Percentiles rank a stretch among this genome's conserved stretches.
phyloP scores from a whole-genome alignment of 1,284 basidiomycete species.

The Jaminaea rosea region DNA sequence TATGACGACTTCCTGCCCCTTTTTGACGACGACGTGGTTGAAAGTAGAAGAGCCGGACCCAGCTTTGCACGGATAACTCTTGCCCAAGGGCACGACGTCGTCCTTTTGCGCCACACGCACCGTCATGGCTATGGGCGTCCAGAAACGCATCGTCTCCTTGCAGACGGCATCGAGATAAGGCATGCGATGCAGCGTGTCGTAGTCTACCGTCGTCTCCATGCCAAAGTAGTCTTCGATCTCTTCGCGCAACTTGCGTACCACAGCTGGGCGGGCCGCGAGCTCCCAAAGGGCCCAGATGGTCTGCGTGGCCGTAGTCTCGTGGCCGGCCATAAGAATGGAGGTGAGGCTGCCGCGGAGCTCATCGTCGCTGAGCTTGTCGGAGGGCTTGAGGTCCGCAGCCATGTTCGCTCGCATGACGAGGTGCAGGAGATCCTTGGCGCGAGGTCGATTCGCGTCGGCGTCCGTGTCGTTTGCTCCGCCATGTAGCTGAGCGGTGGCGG shows the following conservation, averaged over 20 bases:
- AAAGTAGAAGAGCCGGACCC: slow-evolving; percentile 23
- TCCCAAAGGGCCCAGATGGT: slow-evolving; percentile 34
- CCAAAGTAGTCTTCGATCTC: slow-evolving; percentile 30
- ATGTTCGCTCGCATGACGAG: slow-evolving; percentile 11
- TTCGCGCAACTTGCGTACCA: slow-evolving; percentile 26
- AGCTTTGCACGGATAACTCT: slow-evolving; percentile 18
- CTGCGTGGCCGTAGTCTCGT: slow-evolving; percentile 42
- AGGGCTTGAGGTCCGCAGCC: slow-evolving; percentile 23
- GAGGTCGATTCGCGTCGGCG: too few species aligned
- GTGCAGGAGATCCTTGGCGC: neutral
- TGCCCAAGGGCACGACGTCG: slow-evolving; percentile 29
- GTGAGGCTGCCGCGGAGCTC: slow-evolving; percentile 39
- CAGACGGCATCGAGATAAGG: slow-evolving; percentile 30
- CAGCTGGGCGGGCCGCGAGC: slow-evolving; percentile 15
- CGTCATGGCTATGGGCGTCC: slow-evolving; percentile 26
- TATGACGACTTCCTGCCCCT: slow-evolving; percentile 24
- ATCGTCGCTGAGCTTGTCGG: slow-evolving; percentile 25
- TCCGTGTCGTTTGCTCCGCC: too few species aligned
- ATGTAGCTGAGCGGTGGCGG: too few species aligned
- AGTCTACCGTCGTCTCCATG: slow-evolving; percentile 13
- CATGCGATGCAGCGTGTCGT: slow-evolving; percentile 31
- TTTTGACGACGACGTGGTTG: slow-evolving; percentile 21
- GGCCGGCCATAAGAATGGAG: slow-evolving; percentile 40
- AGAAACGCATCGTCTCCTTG: slow-evolving; percentile 31
- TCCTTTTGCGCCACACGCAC: slow-evolving; percentile 17